phyloP scores from a whole-genome alignment of 2,329 filamentous ascomycete genomes.

The Aspergillus proliferans region DNA sequence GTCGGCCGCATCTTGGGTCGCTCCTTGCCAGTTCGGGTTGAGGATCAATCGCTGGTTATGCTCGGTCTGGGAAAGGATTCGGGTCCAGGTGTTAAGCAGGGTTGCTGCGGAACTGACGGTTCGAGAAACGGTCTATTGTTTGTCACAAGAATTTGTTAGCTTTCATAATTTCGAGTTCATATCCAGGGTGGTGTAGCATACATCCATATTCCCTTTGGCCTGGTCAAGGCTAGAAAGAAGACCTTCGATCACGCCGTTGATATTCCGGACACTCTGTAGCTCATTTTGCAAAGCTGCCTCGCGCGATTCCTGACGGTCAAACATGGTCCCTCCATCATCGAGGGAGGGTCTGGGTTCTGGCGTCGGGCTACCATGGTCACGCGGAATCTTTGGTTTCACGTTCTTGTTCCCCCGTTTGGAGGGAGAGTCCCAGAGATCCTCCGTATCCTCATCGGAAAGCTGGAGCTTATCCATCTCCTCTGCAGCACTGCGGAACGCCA shows the following conservation, averaged over 20 bases:
- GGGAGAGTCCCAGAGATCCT: slow-evolving; percentile 55
- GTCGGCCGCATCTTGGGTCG: slow-evolving; percentile 77
- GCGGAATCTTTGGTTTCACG: slow-evolving; percentile 25
- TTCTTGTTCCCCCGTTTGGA: slow-evolving; percentile 35
- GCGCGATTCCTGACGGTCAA: slow-evolving; percentile 61
- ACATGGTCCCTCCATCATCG: slow-evolving; percentile 44
- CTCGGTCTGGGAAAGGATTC: slow-evolving; percentile 92
- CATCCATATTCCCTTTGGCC: slow-evolving; percentile 47
- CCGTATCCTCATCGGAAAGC: slow-evolving; percentile 51
- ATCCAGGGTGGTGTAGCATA: slow-evolving; percentile 16
- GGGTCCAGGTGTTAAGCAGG: slow-evolving; percentile 89
- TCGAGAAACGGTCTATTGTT: slow-evolving; percentile 64
- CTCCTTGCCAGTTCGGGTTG: slow-evolving; percentile 83
- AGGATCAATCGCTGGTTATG: slow-evolving; percentile 91
- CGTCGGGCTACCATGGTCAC: slow-evolving; percentile 30
- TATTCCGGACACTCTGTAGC: slow-evolving; percentile 72
- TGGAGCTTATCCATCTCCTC: slow-evolving; percentile 48
- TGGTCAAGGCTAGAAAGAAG: slow-evolving; percentile 41
- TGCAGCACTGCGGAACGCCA: slow-evolving; percentile 32
- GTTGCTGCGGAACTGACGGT: slow-evolving; percentile 85
- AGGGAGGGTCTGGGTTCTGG: slow-evolving; percentile 29
- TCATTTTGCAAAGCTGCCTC: slow-evolving; percentile 72
- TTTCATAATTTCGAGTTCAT: not conserved
- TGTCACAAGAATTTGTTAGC: not conserved
- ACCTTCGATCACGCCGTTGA: slow-evolving; percentile 78